Base-by-base conservation (phyloP, 2,329 filamentous ascomycete species). In the Cladosporium sp. region DNA sequence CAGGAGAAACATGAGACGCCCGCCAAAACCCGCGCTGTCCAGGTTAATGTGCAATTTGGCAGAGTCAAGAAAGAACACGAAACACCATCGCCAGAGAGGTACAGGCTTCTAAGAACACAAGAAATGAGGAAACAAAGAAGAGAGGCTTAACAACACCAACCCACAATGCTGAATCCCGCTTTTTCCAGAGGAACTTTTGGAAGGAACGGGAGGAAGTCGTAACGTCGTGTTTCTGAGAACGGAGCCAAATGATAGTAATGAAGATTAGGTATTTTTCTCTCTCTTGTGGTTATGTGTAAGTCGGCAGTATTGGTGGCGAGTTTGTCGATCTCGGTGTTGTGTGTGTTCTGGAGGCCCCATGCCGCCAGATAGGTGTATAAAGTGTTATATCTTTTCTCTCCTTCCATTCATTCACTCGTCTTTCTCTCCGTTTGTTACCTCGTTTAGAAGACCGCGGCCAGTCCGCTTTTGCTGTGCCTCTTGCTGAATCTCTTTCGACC, bases 381-480 rank as follows among this genome's bases (percentile, higher is more conserved):
- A n/a, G n/a, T 17, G 28, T 20, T 10, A 20, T 36, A 20, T 28
- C n/a, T 13, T 19, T 7, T 9, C 44, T 48, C 13, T 5, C 7
- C 10, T 19, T 3, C 25, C 22, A 24, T 17, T 15, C 25, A n/a
- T n/a, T n/a, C n/a, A n/a, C n/a, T n/a, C n/a, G n/a, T n/a, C n/a
- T n/a, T n/a, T n/a, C n/a, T n/a, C n/a, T n/a, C n/a, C n/a, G n/a
- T n/a, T n/a, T n/a, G n/a, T n/a, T n/a, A n/a, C n/a, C n/a, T n/a
- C n/a, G 4, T 56, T 60, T 65, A 96, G 70, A 97, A 96, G 51
- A 90, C 89, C 49, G 92, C 89, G 25, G 91, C 91, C 49, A 96
- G 82, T n/a, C 93, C 92, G 72, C 91, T 96, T 76, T 95, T 96
- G 15, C 90, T 95, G 75, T 96, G 91, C 65, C 93, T 82, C 75